Conservation (phyloP, 78 protist species). For the Monocercomonoides exilis region DNA sequence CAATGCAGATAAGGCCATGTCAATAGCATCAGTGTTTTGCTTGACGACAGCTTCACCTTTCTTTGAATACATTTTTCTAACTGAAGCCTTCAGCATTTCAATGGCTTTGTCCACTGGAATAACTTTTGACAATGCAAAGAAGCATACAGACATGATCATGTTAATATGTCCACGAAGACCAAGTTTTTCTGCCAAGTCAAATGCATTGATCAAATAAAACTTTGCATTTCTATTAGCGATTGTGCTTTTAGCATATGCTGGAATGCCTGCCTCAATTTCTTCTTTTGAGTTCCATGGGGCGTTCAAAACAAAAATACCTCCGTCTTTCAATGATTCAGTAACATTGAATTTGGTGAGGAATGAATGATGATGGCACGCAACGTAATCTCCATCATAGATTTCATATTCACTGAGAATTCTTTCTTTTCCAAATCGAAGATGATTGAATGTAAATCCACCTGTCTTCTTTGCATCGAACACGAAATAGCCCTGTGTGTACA, state of each 20-base stretch:
- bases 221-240: slow-evolving; percentile 34
- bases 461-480: slow-evolving; percentile 56
- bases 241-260: slow-evolving; percentile 14
- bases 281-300: slow-evolving; percentile 22
- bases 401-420: slow-evolving; percentile 38
- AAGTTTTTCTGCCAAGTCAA: slow-evolving; percentile 31
- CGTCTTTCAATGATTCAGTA: neutral
- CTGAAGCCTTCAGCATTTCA: slow-evolving; percentile 28
- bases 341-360: slow-evolving; percentile 36
- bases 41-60: slow-evolving; percentile 51
- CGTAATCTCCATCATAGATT: slow-evolving; percentile 47
- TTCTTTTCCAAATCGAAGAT: slow-evolving; percentile 54
- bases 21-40: slow-evolving; percentile 36
- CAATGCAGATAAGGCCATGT: slow-evolving; percentile 24
- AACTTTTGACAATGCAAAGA: neutral
- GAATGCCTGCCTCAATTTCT: slow-evolving; percentile 31
- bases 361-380: slow-evolving; percentile 52
- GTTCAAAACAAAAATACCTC: slow-evolving; percentile 47
- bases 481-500: slow-evolving; percentile 38
- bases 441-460: slow-evolving; percentile 54
- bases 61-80: slow-evolving; percentile 28
- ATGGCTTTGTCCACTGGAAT: slow-evolving; percentile 49
- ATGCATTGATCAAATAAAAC: slow-evolving; percentile 56
- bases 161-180: slow-evolving; percentile 48
- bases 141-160: slow-evolving; percentile 54